These are phyloP conservation scores for Fusarium sp. DNA, from an alignment of 2,329 filamentous ascomycete species.

Conservation along the genomic window DNA sequence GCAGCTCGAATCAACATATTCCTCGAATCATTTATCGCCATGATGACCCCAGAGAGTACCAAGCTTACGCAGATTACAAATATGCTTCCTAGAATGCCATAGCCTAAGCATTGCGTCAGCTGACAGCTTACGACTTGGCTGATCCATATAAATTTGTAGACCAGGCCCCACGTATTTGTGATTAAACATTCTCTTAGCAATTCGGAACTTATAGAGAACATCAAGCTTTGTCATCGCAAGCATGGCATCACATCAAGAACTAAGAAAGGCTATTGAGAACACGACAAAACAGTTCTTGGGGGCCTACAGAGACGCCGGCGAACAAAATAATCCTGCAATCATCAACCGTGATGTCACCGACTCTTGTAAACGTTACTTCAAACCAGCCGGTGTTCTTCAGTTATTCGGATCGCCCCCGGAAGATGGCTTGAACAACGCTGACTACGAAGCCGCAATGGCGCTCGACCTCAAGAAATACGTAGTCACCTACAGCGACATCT, in stretches of 20 bases:
- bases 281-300: constrained; percentile 3
- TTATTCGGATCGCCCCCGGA: background rate
- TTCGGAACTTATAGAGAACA: fast-evolving
- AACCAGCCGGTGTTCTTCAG: constrained; percentile 1
- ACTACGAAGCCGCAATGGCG: constrained; percentile 16
- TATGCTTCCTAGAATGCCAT: fast-evolving
- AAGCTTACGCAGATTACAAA: background rate
- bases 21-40: fast-evolving
- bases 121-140: background rate
- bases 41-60: fast-evolving
- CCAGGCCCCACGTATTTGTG: fast-evolving
- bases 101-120: background rate
- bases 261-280: constrained; percentile 8
- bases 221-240: background rate
- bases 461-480: constrained; percentile 7
- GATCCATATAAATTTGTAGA: background rate
- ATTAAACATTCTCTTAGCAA: background rate
- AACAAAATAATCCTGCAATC: constrained; percentile 18
- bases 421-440: background rate
- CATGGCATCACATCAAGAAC: background rate
- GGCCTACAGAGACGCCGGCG: constrained; percentile 15
- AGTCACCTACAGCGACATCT: background rate
- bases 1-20: background rate
- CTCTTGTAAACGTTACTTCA: constrained; percentile 18
- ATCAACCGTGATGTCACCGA: constrained; percentile 28